These are phyloP conservation scores for Tulasnella sp. DNA, from an alignment of 768 basidiomycete genomes.

Conservation along the genomic window DNA sequence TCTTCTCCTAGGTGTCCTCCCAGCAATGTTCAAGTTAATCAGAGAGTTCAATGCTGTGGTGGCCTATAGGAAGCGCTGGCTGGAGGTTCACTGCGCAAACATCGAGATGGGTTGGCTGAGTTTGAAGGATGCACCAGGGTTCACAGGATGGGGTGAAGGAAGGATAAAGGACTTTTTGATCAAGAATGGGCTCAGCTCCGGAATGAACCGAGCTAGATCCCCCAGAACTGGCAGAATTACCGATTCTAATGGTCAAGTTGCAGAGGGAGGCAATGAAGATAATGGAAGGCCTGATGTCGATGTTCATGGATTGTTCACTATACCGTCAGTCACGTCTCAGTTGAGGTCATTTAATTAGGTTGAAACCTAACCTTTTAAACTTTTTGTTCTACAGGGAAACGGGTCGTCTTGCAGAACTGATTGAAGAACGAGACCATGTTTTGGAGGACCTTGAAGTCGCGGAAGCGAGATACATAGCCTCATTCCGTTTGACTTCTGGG, in stretches of 20 bases:
- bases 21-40: conserved; percentile 50
- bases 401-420: conserved; percentile 47
- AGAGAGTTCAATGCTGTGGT: conserved; percentile 47
- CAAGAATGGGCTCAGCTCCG: conserved; percentile 45
- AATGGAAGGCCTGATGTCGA: conserved; percentile 44
- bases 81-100: conserved; percentile 48
- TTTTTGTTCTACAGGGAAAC: conserved; percentile 42
- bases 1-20: conserved; percentile 47
- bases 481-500: conserved; percentile 60
- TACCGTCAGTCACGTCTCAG: conserved; percentile 38
- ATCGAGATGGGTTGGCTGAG: conserved; percentile 68
- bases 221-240: conserved; percentile 13
- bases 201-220: conserved; percentile 2
- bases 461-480: conserved; percentile 63
- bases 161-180: conserved; percentile 54
- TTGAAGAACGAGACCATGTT: conserved; percentile 61
- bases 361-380: not conserved
- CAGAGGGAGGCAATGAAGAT: conserved; percentile 32
- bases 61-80: conserved; percentile 45
- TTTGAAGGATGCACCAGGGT: conserved; percentile 47
- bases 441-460: conserved; percentile 71
- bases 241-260: not conserved
- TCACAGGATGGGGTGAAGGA: conserved; percentile 60
- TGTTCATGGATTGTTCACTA: conserved; percentile 57
- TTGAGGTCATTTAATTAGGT: not conserved